Evolutionary conservation across 2,329 filamentous ascomycete genomes (phyloP).

Genomic region (Plenodomus tracheiphilus): DNA sequence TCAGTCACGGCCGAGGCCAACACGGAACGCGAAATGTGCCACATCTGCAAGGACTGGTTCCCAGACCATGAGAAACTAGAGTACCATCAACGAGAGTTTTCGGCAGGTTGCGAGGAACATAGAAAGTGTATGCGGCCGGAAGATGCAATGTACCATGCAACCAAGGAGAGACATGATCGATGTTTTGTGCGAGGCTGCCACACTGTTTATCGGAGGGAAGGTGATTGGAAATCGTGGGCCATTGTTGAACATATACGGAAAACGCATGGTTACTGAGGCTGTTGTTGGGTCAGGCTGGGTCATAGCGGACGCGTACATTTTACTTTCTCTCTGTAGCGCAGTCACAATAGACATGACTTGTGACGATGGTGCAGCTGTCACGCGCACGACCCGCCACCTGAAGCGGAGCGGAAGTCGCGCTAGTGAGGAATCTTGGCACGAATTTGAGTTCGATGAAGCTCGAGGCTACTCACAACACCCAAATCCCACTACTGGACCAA

Average conservation of each 20-base stretch:
- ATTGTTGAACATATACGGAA: conserved; percentile 19
- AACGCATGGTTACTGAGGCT: conserved; percentile 6
- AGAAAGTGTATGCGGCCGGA: conserved; percentile 20
- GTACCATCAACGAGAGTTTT: conserved; percentile 15
- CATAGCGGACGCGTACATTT: too few relatives aligned
- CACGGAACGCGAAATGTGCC: conserved; percentile 25
- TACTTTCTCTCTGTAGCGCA: too few relatives aligned
- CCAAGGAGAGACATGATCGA: conserved; percentile 15
- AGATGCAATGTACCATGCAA: conserved; percentile 18
- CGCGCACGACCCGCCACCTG: too few relatives aligned
- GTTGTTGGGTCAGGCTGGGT: not conserved
- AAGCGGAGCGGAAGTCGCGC: conserved; percentile 1
- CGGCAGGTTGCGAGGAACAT: conserved; percentile 20
- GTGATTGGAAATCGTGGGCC: conserved; percentile 15
- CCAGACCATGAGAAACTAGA: conserved; percentile 12
- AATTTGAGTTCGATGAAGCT: conserved; percentile 13
- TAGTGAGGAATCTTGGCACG: conserved; percentile 11
- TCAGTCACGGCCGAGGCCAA: conserved; percentile 20
- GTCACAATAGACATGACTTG: too few relatives aligned
- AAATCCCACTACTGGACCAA: not conserved
- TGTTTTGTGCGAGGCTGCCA: conserved; percentile 27
- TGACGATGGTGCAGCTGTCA: too few relatives aligned
- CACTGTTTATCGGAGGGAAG: conserved; percentile 19
- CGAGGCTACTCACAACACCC: conserved; percentile 2
- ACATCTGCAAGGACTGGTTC: conserved; percentile 19